Evolutionary conservation across 1,284 basidiomycete species (phyloP), one percentile per base, ranked within the genome.

Genomic region (Ustilago hordei): DNA sequence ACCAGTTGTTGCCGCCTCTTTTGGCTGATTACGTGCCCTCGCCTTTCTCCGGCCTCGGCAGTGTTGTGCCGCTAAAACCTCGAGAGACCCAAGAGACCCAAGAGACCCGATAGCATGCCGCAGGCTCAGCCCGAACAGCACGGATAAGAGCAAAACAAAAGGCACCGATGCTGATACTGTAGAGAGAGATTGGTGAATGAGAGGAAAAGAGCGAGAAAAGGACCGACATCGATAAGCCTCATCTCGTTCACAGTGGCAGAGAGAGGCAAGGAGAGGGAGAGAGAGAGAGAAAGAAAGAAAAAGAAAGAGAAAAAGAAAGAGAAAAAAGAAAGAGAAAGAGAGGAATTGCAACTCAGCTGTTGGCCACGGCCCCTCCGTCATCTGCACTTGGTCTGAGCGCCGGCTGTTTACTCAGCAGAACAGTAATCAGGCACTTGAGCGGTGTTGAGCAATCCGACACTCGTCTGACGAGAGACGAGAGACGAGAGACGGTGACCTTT

Each of bases 321-420:
- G 47, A 50, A 19, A 19, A 19, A 28, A 3, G 3, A 28, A 28
- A 28, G 23, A 28, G 4, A 28, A 19, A 48, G 43, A 53, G 47
- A 50, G 58, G 43, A 38, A 36, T 60, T 67, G 2, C 45, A 67
- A 57, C 64, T 67, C 58, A 60, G 59, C 58, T 19, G 23, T 12
- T 23, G 9, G 2, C 9, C 31, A 31, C 48, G 48, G 48, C 48
- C 32, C 35, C 28, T 23, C 38, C 64, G 53, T 60, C 57, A 60
- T 60, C 54, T 48, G 12, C 39, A 43, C 38, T 32, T 39, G 36
- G 23, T 31, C 43, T 31, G 28, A 32, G 48, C 31, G 28, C 45
- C 23, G 38, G 9, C 6, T 31, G 36, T 48, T 23, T 23, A 28
- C 23, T 28, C 23, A 28, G 23, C 23, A 28, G 23, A 28, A 28